These are phyloP conservation scores for Colletotrichum australisinense DNA, from an alignment of 2,329 filamentous ascomycete species.

Conservation along the genomic window DNA sequence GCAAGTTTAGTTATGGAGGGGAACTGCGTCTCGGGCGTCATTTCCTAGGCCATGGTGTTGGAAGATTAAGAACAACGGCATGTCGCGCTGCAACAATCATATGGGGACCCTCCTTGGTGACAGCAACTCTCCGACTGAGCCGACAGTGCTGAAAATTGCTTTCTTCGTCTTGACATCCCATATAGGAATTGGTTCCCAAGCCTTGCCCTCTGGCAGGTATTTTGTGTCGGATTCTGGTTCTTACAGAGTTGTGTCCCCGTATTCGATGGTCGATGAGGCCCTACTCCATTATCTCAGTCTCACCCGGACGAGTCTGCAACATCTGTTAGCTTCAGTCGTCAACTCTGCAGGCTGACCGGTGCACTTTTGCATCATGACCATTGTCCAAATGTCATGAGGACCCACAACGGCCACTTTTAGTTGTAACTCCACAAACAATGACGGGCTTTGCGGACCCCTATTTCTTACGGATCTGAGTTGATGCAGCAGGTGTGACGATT, in stretches of 20 bases:
- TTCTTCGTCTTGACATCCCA: not conserved
- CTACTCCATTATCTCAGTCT: not conserved
- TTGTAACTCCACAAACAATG: not conserved
- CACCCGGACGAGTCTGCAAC: not conserved
- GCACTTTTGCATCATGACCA: constrained; percentile 20
- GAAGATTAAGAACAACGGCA: not conserved
- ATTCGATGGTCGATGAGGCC: not conserved
- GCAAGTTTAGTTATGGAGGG: not conserved
- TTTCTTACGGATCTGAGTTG: not conserved
- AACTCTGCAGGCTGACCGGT: not conserved
- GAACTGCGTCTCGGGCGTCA: not conserved
- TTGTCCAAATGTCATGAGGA: not conserved
- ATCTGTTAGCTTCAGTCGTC: not conserved
- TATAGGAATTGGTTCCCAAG: not conserved
- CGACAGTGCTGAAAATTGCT: not conserved
- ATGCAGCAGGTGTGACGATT: not conserved
- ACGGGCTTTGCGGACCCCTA: not conserved
- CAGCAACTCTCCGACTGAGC: constrained; percentile 15
- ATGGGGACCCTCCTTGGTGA: constrained; percentile 6
- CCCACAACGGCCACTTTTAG: not conserved
- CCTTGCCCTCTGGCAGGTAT: not conserved
- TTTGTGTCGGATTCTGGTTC: constrained; percentile 3
- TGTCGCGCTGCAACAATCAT: constrained; percentile 2
- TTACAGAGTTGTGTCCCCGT: constrained; percentile 5
- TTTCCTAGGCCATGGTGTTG: constrained; percentile 1